phyloP scores from a whole-genome alignment of 2,329 filamentous ascomycete genomes.

The Tolypocladium inflatum region DNA sequence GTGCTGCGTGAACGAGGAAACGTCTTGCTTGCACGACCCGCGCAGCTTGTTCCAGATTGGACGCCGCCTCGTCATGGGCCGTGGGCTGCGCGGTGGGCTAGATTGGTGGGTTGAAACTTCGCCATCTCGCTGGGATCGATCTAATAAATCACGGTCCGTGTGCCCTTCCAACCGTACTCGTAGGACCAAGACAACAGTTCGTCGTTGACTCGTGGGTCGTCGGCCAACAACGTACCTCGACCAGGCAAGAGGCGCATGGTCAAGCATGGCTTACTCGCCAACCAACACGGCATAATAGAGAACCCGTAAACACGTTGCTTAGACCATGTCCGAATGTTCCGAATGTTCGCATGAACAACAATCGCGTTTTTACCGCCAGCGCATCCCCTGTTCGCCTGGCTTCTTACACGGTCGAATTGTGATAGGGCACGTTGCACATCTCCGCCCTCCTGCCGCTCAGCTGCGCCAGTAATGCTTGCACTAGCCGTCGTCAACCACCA shows the following conservation, averaged over 20 bases:
- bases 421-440: slow-evolving; percentile 6
- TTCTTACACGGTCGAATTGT: slow-evolving; percentile 2
- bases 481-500: slow-evolving; percentile 1
- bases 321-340: not conserved
- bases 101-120: too few relatives aligned
- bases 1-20: not conserved
- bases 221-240: too few relatives aligned
- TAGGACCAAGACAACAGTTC: not conserved
- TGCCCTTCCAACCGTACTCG: not conserved
- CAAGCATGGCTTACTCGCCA: not conserved
- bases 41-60: not conserved
- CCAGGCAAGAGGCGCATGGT: too few relatives aligned
- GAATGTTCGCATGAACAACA: not conserved
- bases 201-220: not conserved
- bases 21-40: not conserved
- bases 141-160: not conserved
- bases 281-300: not conserved
- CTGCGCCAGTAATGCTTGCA: slow-evolving; percentile 1
- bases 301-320: not conserved
- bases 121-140: not conserved
- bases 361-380: not conserved
- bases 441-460: slow-evolving; percentile 2
- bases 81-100: not conserved
- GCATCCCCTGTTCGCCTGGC: not conserved
- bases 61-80: not conserved